Percentiles rank a stretch among this genome's conserved stretches.
These are phyloP conservation scores for Raphanus sativus DNA, from an alignment of 345 rosid genomes.

Conservation along the genomic window DNA sequence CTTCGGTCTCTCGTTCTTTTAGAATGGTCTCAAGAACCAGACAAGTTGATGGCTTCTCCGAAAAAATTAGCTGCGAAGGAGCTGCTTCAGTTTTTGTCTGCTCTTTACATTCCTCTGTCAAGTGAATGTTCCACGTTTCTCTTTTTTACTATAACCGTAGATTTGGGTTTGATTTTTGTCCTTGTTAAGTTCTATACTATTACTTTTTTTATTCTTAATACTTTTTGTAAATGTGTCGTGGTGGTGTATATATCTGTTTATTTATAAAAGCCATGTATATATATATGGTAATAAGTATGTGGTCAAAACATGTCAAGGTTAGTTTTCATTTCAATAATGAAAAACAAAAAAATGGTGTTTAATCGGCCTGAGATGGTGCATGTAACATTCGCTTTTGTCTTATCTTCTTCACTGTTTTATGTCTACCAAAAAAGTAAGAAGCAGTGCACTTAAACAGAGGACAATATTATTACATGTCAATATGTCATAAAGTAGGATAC, in stretches of 20 bases:
- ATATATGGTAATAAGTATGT: no score
- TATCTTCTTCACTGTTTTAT: background rate
- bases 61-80: slow-evolving; percentile 26
- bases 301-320: background rate
- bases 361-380: background rate
- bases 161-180: no score
- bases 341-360: background rate
- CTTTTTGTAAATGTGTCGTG: no score
- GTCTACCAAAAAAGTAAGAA: background rate
- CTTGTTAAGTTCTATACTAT: no score
- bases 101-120: background rate
- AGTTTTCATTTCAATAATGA: background rate
- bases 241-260: no score
- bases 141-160: no score
- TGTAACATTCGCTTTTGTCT: background rate
- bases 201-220: no score
- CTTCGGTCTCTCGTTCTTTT: slow-evolving; percentile 34
- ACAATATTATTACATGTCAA: no score
- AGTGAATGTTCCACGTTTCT: no score
- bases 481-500: no score
- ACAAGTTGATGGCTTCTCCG: slow-evolving; percentile 33
- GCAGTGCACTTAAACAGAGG: background rate
- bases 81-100: slow-evolving; percentile 9
- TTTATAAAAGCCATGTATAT: no score
- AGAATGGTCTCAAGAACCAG: slow-evolving; percentile 38